Evolutionary conservation across 2,329 filamentous ascomycete genomes (phyloP), one percentile per base, ranked within the genome.

Genomic region (Rachicladosporium sp.): DNA sequence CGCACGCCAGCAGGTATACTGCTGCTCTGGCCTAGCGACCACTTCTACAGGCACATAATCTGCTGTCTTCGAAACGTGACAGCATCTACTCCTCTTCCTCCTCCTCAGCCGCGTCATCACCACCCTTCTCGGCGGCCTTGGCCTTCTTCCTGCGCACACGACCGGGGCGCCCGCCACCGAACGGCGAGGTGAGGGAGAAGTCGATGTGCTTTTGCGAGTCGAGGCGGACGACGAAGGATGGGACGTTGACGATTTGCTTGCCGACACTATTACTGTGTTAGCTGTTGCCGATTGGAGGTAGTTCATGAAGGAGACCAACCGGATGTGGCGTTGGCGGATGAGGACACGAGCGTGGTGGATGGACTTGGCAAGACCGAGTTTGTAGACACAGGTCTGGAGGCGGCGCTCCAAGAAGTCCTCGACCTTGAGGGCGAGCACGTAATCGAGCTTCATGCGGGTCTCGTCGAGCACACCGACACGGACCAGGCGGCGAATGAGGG

Each of bases 121-220:
- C 84, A 46, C 74, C 84, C 55, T 80, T 83, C 73, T 93, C 86
- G 48, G 87, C 86, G 57, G 91, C 85, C 76, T 86, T 89, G 68
- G 88, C 85, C 88, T 96, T 98, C 91, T 96, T 98, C 79, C 91
- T 93, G 71, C 86, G 81, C 64, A 95, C 89, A 79, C 91, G 91
- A 58, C 91, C 91, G 61, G 87, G 86, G 60, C 91, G 88, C 65
- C 91, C 91, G 67, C 88, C 88, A 71, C 91, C 91, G 62, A 94
- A 95, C 66, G 91, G 89, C 65, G 89, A 96, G 71, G 82, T 93
- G 54, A 98, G 80, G 50, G 91, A 78, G 69, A 98, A 96, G 78
- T 98, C 91, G 62, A 98, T 96, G 82, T 98, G 91, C 85, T 98
- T 98, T 82, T 98, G 91, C 61, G 88, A 95, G 78, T 98, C 91